Evolutionary conservation across 2,329 filamentous ascomycete genomes (phyloP).

Genomic region (Tympanopsis confertula): DNA sequence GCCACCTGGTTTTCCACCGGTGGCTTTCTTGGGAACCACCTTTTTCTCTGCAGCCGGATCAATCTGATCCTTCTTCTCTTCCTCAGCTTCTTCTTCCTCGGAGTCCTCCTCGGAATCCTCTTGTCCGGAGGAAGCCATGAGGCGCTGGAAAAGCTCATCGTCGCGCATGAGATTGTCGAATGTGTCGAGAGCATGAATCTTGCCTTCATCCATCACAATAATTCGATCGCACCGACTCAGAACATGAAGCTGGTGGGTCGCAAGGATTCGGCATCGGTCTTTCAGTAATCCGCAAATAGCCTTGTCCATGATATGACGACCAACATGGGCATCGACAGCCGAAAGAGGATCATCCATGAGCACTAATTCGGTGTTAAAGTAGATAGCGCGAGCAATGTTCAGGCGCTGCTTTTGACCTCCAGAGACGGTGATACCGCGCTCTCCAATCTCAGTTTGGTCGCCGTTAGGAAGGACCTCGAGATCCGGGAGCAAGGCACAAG

Average conservation of each 20-base stretch:
- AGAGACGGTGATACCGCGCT: constrained; percentile 88
- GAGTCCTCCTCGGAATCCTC: constrained; percentile 31
- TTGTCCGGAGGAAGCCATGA: constrained; percentile 46
- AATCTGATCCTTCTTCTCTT: constrained; percentile 24
- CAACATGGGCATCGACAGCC: constrained; percentile 21
- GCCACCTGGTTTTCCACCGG: constrained; percentile 5
- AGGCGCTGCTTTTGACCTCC: constrained; percentile 91
- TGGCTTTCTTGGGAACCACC: too few relatives aligned
- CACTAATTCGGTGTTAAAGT: constrained; percentile 58
- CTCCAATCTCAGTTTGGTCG: constrained; percentile 85
- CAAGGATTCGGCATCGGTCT: constrained; percentile 55
- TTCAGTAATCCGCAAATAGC: constrained; percentile 57
- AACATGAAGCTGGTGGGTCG: constrained; percentile 59
- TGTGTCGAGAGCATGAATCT: constrained; percentile 48
- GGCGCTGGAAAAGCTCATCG: constrained; percentile 44
- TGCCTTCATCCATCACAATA: constrained; percentile 53
- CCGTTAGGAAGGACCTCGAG: constrained; percentile 86
- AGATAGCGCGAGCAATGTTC: constrained; percentile 77
- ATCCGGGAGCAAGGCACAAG: constrained; percentile 76
- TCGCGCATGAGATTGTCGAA: constrained; percentile 51
- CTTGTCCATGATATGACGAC: constrained; percentile 45
- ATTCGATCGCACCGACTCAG: constrained; percentile 57
- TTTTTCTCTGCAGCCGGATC: constrained; percentile 21
- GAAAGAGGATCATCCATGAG: constrained; percentile 57
- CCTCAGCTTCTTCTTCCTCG: constrained; percentile 22